Evolutionary conservation across 2,329 filamentous ascomycete genomes (phyloP).

Genomic region (Cercospora sp.): DNA sequence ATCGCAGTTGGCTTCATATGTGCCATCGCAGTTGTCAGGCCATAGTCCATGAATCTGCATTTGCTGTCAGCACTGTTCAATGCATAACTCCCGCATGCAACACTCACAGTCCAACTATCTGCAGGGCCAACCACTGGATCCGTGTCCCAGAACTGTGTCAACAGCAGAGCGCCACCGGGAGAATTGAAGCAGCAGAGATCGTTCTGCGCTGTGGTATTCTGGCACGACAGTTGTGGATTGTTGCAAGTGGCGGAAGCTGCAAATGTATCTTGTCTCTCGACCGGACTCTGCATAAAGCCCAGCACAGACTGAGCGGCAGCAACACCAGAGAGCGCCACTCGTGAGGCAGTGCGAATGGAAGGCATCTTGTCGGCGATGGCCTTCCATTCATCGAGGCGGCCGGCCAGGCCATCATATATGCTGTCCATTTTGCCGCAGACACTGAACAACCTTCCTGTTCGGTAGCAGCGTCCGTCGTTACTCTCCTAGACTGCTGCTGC

Average conservation of each 20-base stretch:
- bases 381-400: slow-evolving; percentile 15
- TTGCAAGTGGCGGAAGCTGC: slow-evolving; percentile 36
- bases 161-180: slow-evolving; percentile 69
- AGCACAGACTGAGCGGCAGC: slow-evolving; percentile 35
- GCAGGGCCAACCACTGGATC: slow-evolving; percentile 63
- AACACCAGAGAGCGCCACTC: slow-evolving; percentile 34
- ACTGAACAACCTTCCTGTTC: slow-evolving; percentile 17
- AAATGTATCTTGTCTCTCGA: slow-evolving; percentile 11
- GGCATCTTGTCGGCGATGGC: slow-evolving; percentile 34
- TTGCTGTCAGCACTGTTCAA: background rate
- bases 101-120: slow-evolving; percentile 63
- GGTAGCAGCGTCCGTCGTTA: slow-evolving; percentile 8
- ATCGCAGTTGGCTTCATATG: slow-evolving; percentile 68
- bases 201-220: slow-evolving; percentile 60
- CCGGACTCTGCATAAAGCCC: slow-evolving; percentile 25
- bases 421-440: slow-evolving; percentile 5
- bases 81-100: background rate
- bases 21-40: slow-evolving; percentile 64
- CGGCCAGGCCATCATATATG: slow-evolving; percentile 17
- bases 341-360: slow-evolving; percentile 32
- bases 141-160: slow-evolving; percentile 78
- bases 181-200: slow-evolving; percentile 75
- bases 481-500: background rate
- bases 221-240: slow-evolving; percentile 60
- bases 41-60: slow-evolving; percentile 29